A percentile compares a stretch with the other conserved stretches of the same genome.
Evolutionary conservation across 139 green algal genomes (phyloP).

Genomic region (Ostreobium quekettii): DNA sequence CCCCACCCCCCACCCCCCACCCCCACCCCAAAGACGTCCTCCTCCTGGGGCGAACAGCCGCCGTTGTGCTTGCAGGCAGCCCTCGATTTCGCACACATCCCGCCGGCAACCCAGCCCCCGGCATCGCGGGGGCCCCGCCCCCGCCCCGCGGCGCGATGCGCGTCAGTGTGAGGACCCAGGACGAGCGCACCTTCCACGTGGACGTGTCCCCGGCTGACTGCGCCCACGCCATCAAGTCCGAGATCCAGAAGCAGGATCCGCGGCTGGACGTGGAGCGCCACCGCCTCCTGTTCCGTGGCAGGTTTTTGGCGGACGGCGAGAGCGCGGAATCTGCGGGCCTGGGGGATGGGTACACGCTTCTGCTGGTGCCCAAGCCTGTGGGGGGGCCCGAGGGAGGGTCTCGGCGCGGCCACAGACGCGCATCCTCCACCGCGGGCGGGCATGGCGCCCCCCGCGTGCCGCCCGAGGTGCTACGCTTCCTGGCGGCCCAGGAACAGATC

Average conservation of each 20-base stretch:
- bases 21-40: too few relatives aligned
- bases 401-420: not conserved
- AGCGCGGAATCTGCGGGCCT: not conserved
- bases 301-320: slow-evolving; percentile 14
- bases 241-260: not conserved
- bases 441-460: slow-evolving; percentile 1
- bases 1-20: too few relatives aligned
- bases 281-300: slow-evolving; percentile 12
- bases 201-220: slow-evolving; percentile 8
- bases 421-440: not conserved
- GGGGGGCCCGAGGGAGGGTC: not conserved
- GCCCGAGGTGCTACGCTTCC: slow-evolving; percentile 13
- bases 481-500: slow-evolving; percentile 8
- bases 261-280: not conserved
- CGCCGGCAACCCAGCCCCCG: too few relatives aligned
- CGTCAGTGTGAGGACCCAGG: slow-evolving; percentile 16
- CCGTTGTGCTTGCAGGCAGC: too few relatives aligned
- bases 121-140: too few relatives aligned
- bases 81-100: too few relatives aligned
- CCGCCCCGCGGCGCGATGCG: too few relatives aligned
- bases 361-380: slow-evolving; percentile 14
- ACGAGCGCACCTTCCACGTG: slow-evolving; percentile 2
- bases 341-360: slow-evolving; percentile 12
- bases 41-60: too few relatives aligned
- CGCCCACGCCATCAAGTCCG: slow-evolving; percentile 3